Conservation (phyloP, 2,329 filamentous ascomycete genomes). For the Fusarium irregulare region DNA sequence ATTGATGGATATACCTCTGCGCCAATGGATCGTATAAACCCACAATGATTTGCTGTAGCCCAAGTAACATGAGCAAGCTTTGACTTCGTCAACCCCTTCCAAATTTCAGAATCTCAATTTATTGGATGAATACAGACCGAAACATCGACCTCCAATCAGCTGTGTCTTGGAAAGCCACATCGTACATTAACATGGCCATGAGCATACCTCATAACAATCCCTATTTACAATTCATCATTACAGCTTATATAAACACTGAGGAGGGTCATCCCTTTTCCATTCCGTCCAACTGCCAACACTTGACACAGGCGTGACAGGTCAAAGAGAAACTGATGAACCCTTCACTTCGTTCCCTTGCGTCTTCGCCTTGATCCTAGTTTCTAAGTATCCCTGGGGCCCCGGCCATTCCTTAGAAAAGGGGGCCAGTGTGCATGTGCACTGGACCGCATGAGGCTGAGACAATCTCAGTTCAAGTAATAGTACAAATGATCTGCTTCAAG, state of each 20-base stretch:
- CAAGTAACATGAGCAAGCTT: not conserved
- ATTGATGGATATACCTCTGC: conserved; percentile 31
- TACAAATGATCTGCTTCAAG: conserved; percentile 29
- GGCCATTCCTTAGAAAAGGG: conserved; percentile 9
- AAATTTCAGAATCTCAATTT: not conserved
- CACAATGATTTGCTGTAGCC: not conserved
- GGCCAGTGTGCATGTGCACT: conserved; percentile 17
- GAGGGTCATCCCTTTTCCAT: conserved; percentile 14
- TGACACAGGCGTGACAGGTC: not conserved
- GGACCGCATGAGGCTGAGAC: conserved; percentile 20
- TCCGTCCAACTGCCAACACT: conserved; percentile 9
- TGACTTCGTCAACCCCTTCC: not conserved
- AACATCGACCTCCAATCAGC: not conserved
- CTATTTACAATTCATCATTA: conserved; percentile 7
- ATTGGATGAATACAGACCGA: not conserved
- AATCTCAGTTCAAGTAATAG: conserved; percentile 27
- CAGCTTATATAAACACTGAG: conserved; percentile 14
- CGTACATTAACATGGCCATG: conserved; percentile 16
- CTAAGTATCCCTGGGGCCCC: conserved; percentile 2
- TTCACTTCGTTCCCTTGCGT: conserved; percentile 18
- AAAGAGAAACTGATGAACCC: not conserved
- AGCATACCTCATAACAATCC: not conserved
- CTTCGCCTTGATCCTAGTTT: conserved; percentile 4
- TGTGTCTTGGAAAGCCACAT: conserved; percentile 7
- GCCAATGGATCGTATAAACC: conserved; percentile 10